A percentile compares a stretch with the other conserved stretches of the same genome.
These are phyloP conservation scores for Nicotiana attenuata DNA, from an alignment of 257 asterid species.

Conservation along the genomic window DNA sequence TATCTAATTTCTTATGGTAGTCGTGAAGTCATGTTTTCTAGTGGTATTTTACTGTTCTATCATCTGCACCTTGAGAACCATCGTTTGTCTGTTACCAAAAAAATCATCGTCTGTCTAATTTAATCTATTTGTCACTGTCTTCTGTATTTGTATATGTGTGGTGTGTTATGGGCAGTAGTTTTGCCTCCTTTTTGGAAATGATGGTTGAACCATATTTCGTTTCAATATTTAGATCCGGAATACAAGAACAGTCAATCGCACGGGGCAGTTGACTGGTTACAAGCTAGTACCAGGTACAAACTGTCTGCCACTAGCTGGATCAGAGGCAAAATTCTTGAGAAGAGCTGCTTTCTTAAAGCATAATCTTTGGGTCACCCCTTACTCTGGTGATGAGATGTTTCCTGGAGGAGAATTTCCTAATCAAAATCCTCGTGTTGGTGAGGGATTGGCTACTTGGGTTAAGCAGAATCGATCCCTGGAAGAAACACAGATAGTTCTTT, in stretches of 20 bases:
- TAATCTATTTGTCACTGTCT: background rate
- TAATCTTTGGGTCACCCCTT: conserved; percentile 55
- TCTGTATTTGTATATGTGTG: conserved; percentile 44
- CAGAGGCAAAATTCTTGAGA: conserved; percentile 86
- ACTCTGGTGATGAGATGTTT: conserved; percentile 29
- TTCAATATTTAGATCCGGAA: conserved; percentile 52
- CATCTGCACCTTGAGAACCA: background rate
- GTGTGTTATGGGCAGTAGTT: conserved; percentile 77
- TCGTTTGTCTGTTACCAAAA: background rate
- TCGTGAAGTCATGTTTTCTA: background rate
- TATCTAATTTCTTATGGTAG: background rate
- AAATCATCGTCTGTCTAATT: background rate
- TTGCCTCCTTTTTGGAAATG: background rate
- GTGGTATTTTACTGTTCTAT: background rate
- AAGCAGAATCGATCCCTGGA: conserved; percentile 33
- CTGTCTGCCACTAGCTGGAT: conserved; percentile 87
- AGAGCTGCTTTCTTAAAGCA: conserved; percentile 94
- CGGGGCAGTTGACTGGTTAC: conserved; percentile 88
- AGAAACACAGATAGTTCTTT: conserved; percentile 38
- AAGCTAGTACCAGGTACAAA: conserved; percentile 90
- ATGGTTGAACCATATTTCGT: background rate
- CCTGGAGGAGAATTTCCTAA: conserved; percentile 45
- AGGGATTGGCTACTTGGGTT: conserved; percentile 41
- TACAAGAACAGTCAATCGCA: conserved; percentile 85
- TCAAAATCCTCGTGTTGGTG: conserved; percentile 41